These are phyloP conservation scores for Drosera capensis DNA, from an alignment of 148 eudicot genomes.

Conservation along the genomic window DNA sequence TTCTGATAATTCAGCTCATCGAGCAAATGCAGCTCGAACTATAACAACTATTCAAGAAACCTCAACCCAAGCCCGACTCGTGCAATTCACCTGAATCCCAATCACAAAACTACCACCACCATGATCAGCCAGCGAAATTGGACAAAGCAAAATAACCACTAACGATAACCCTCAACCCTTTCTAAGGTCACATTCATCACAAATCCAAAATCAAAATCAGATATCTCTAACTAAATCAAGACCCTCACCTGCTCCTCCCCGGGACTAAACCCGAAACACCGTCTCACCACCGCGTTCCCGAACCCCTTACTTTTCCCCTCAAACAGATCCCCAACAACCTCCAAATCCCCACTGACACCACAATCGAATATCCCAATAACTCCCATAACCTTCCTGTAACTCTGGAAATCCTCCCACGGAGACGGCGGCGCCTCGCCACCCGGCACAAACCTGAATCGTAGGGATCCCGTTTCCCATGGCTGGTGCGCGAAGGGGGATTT, in stretches of 20 bases:
- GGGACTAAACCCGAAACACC: constrained; percentile 83
- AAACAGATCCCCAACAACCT: constrained; percentile 34
- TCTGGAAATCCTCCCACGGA: constrained; percentile 96
- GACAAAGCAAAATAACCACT: no score
- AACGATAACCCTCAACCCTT: no score
- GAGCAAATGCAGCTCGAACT: no score
- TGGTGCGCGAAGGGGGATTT: constrained; percentile 74
- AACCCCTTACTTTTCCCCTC: constrained; percentile 37
- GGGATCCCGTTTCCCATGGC: constrained; percentile 76
- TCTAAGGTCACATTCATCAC: no score
- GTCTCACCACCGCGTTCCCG: constrained; percentile 46
- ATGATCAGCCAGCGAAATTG: no score
- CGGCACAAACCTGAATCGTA: constrained; percentile 61
- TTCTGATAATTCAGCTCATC: no score
- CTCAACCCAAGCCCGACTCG: no score
- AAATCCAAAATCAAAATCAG: no score
- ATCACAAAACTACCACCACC: no score
- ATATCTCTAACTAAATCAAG: no score
- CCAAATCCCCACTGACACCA: constrained; percentile 62
- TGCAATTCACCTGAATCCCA: no score
- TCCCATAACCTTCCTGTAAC: constrained; percentile 57
- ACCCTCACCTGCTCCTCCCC: constrained; percentile 75
- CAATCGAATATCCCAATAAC: constrained; percentile 92
- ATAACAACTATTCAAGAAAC: no score
- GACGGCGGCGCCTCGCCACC: constrained; percentile 82